Percentiles rank a stretch among this genome's conserved stretches.
Conservation (phyloP, 202 grass and related monocot genomes). For the Carex sylvatica region DNA sequence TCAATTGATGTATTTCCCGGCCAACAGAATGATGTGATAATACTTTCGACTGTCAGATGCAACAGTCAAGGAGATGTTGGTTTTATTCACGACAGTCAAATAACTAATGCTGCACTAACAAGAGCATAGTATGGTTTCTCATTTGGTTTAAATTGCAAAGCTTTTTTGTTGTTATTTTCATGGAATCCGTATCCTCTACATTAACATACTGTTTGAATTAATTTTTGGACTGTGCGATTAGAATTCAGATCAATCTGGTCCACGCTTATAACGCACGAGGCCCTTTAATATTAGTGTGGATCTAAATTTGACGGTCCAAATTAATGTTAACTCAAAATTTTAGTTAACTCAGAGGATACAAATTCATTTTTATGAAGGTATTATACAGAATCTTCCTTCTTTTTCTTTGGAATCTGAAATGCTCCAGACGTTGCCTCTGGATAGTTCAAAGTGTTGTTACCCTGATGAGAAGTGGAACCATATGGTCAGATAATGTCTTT, state of each 20-base stretch:
- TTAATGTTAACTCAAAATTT: no score
- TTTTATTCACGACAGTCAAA: slow-evolving; percentile 57
- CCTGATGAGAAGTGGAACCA: slow-evolving; percentile 42
- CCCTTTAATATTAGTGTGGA: no score
- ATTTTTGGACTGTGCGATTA: no score
- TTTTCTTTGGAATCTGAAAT: no score
- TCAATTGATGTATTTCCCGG: slow-evolving; percentile 75
- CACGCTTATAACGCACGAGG: no score
- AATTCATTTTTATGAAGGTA: background rate
- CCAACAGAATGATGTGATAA: slow-evolving; percentile 67
- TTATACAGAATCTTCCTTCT: no score
- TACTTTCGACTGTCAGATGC: slow-evolving; percentile 71
- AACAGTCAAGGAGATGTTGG: slow-evolving; percentile 48
- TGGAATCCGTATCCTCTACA: background rate
- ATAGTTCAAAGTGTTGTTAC: slow-evolving; percentile 60
- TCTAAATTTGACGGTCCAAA: no score
- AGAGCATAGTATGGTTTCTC: slow-evolving; percentile 54
- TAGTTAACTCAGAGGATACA: no score
- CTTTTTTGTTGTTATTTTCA: background rate
- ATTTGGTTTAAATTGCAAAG: background rate
- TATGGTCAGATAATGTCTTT: slow-evolving; percentile 56
- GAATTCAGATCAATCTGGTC: no score
- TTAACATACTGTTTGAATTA: no score
- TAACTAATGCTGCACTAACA: slow-evolving; percentile 76
- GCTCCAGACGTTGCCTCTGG: slow-evolving; percentile 65